These are phyloP conservation scores for Blastobotrys robertii DNA, from an alignment of 805 yeast genomes.

Conservation along the genomic window DNA sequence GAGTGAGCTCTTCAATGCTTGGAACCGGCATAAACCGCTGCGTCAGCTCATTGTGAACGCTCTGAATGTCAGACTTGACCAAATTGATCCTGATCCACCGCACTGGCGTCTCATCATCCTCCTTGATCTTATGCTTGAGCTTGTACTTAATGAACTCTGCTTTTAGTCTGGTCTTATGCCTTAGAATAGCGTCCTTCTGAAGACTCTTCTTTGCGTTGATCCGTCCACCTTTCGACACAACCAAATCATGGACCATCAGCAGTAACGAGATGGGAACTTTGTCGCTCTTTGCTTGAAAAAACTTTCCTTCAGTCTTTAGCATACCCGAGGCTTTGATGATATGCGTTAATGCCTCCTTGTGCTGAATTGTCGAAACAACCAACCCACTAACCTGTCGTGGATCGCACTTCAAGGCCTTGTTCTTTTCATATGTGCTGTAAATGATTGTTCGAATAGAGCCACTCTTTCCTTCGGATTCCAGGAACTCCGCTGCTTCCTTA, in stretches of 20 bases:
- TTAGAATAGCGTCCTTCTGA: constrained; percentile 68
- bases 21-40: constrained; percentile 36
- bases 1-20: constrained; percentile 34
- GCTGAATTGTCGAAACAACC: constrained; percentile 66
- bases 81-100: constrained; percentile 51
- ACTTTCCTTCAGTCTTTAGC: constrained; percentile 37
- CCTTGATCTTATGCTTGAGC: constrained; percentile 51
- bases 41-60: constrained; percentile 29
- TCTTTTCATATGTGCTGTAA: constrained; percentile 33
- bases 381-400: constrained; percentile 85
- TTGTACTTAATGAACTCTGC: constrained; percentile 77
- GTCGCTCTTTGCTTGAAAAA: constrained; percentile 29
- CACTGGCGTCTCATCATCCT: constrained; percentile 29
- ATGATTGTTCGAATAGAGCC: constrained; percentile 49
- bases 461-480: constrained; percentile 31
- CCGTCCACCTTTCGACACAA: constrained; percentile 66
- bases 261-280: constrained; percentile 34
- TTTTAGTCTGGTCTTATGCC: constrained; percentile 68
- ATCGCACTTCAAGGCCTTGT: constrained; percentile 43
- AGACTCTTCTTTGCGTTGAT: constrained; percentile 86
- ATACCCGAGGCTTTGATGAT: constrained; percentile 62
- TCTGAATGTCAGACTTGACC: constrained; percentile 36
- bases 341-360: constrained; percentile 50
- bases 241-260: constrained; percentile 69
- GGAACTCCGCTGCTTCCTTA: constrained; percentile 35